A percentile compares a stretch with the other conserved stretches of the same genome.
These are phyloP conservation scores for Erysimum cheiri DNA, from an alignment of 441 rosid species.

Conservation along the genomic window DNA sequence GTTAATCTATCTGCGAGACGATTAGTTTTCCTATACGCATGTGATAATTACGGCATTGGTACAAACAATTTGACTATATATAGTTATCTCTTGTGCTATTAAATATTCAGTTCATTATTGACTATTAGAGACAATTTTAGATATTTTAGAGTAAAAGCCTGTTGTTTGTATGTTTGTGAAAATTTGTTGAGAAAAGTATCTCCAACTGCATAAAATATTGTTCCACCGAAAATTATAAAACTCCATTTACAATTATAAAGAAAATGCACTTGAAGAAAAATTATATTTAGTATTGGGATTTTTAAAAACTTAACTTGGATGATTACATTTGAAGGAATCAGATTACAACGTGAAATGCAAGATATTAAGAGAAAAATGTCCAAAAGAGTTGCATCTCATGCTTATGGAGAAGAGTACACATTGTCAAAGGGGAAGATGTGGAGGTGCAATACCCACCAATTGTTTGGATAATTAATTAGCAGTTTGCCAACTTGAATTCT, in stretches of 20 bases:
- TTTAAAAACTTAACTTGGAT: background rate
- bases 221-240: background rate
- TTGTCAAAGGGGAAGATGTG: slow-evolving; percentile 33
- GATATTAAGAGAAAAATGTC: slow-evolving; percentile 19
- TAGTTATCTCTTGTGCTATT: too few relatives aligned
- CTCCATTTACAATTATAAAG: background rate
- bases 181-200: background rate
- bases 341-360: slow-evolving; percentile 22
- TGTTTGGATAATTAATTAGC: slow-evolving; percentile 28
- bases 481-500: slow-evolving; percentile 43
- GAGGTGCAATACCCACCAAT: slow-evolving; percentile 22
- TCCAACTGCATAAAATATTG: slow-evolving; percentile 4
- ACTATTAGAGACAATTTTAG: background rate
- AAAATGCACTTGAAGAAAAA: background rate
- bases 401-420: slow-evolving; percentile 17
- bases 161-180: slow-evolving; percentile 10
- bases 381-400: slow-evolving; percentile 36
- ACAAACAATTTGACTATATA: too few relatives aligned
- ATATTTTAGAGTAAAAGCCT: background rate
- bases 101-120: background rate
- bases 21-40: too few relatives aligned
- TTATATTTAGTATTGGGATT: too few relatives aligned
- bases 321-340: background rate
- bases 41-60: background rate
- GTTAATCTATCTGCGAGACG: too few relatives aligned